Percentiles rank a stretch among this genome's conserved stretches.
These are phyloP conservation scores for Telfairia occidentalis DNA, from an alignment of 331 rosid genomes.

Conservation along the genomic window DNA sequence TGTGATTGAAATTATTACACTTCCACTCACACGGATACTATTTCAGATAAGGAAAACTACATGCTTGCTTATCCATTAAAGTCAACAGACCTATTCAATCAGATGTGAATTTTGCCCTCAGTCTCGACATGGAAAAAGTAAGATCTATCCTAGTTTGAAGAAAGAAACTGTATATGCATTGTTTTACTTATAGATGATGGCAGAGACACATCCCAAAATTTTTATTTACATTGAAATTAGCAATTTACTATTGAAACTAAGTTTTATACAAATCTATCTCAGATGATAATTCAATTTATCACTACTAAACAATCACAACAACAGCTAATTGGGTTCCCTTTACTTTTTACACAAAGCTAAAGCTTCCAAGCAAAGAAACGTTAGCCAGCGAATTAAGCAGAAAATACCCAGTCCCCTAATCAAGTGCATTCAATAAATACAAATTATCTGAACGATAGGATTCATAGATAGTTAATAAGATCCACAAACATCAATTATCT, in stretches of 20 bases:
- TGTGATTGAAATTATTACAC: conserved; percentile 15
- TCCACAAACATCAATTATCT: conserved; percentile 39
- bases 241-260: neutral
- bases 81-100: neutral
- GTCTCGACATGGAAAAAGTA: neutral
- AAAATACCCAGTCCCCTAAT: neutral
- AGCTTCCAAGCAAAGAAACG: neutral
- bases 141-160: neutral
- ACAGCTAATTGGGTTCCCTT: neutral
- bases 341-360: neutral
- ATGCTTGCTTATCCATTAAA: neutral
- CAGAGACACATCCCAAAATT: neutral
- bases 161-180: neutral
- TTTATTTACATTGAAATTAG: neutral
- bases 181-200: neutral
- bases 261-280: neutral
- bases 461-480: conserved; percentile 24
- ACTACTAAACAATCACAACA: neutral
- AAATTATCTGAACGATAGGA: neutral
- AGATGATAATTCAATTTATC: neutral
- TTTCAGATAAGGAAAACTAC: neutral
- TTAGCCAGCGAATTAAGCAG: neutral
- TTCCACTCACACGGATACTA: conserved; percentile 25
- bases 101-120: neutral
- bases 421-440: neutral